A percentile compares a stretch with the other conserved stretches of the same genome.
Conservation (phyloP, 2,329 filamentous ascomycete genomes). For the Aureobasidium sp. region DNA sequence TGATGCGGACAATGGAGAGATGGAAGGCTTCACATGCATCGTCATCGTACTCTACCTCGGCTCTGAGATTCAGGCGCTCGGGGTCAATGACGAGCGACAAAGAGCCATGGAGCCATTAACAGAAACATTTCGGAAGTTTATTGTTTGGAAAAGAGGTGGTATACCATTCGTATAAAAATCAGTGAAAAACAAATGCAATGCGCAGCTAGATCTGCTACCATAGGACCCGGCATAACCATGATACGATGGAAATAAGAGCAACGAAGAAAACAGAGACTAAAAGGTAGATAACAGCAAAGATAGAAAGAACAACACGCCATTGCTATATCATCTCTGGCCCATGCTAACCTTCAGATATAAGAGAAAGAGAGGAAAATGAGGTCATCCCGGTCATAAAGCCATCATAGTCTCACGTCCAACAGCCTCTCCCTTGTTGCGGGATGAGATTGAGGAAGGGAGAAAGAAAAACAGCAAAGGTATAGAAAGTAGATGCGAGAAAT, state of each 20-base stretch:
- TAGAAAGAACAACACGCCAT: slow-evolving; percentile 7
- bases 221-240: background rate
- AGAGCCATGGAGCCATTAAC: background rate
- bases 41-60: background rate
- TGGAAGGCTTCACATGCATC: slow-evolving; percentile 1
- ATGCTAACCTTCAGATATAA: slow-evolving; percentile 10
- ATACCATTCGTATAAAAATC: background rate
- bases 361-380: background rate
- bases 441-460: background rate
- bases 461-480: slow-evolving; percentile 10
- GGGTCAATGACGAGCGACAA: background rate
- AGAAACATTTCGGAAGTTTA: background rate
- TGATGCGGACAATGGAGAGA: background rate
- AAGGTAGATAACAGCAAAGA: slow-evolving; percentile 10
- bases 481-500: slow-evolving; percentile 8
- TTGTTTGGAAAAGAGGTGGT: background rate
- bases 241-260: background rate
- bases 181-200: background rate
- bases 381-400: slow-evolving; percentile 12
- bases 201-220: background rate
- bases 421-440: background rate
- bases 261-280: slow-evolving; percentile 5
- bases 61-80: background rate
- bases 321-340: slow-evolving; percentile 10
- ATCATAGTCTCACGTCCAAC: background rate